These are phyloP conservation scores for Luffa aegyptiaca DNA, from an alignment of 306 rosid species.

Conservation along the genomic window DNA sequence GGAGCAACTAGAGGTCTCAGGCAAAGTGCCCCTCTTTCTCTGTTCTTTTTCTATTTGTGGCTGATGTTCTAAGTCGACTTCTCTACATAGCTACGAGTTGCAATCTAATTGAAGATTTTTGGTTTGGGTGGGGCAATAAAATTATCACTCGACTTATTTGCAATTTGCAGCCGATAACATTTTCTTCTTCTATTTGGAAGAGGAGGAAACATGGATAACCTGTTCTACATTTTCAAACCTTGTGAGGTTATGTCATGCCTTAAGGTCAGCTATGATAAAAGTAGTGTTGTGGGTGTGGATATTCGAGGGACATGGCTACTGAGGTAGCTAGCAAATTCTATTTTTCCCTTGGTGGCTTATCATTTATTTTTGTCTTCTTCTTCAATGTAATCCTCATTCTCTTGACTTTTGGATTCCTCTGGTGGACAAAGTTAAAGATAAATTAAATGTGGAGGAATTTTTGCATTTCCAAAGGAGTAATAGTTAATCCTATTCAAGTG, in stretches of 20 bases:
- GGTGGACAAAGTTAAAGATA: not conserved
- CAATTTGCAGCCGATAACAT: not conserved
- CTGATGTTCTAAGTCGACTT: not conserved
- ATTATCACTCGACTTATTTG: not conserved
- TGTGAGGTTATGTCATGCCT: not conserved
- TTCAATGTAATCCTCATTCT: not conserved
- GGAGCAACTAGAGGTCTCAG: not conserved
- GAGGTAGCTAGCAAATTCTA: not conserved
- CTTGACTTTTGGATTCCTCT: not conserved
- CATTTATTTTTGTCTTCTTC: not conserved
- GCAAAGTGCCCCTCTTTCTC: not conserved
- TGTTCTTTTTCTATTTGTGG: not conserved
- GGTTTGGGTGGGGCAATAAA: not conserved
- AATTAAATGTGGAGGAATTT: not conserved
- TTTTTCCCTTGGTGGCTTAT: not conserved
- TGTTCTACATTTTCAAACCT: not conserved
- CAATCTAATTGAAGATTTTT: not conserved
- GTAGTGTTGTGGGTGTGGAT: not conserved
- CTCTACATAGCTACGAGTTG: not conserved
- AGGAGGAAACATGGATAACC: not conserved
- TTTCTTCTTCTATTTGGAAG: not conserved
- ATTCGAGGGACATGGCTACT: not conserved
- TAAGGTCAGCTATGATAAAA: not conserved
- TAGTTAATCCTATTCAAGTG: not conserved
- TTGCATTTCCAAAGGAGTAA: not conserved